phyloP scores from a whole-genome alignment of 1,139 yeast species.

The Citeromyces hawaiiensis region DNA sequence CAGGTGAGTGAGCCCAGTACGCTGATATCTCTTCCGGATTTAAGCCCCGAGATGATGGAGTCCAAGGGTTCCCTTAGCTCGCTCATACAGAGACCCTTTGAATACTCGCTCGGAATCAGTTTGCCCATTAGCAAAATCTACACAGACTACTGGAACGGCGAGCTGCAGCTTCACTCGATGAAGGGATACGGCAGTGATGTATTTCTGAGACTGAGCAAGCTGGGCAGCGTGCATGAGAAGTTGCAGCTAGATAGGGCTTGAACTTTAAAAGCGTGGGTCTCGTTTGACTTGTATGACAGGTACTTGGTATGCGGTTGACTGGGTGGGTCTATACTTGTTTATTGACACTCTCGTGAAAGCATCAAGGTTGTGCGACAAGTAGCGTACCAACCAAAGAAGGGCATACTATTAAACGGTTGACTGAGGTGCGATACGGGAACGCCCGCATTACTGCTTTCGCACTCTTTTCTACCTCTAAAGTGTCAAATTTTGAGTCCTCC shows the following conservation, averaged over 20 bases:
- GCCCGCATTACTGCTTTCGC: too few species aligned
- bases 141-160: slow-evolving; percentile 95
- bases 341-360: too few species aligned
- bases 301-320: too few species aligned
- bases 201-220: slow-evolving; percentile 60
- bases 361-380: too few species aligned
- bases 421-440: too few species aligned
- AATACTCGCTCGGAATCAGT: slow-evolving; percentile 72
- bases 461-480: too few species aligned
- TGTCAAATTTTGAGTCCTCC: too few species aligned
- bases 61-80: slow-evolving; percentile 19
- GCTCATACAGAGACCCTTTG: slow-evolving; percentile 59
- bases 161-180: slow-evolving; percentile 63
- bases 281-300: too few species aligned
- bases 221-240: slow-evolving; percentile 55
- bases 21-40: neutral
- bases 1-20: neutral
- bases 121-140: slow-evolving; percentile 85
- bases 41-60: neutral
- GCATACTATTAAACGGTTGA: too few species aligned
- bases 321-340: too few species aligned
- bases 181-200: slow-evolving; percentile 93
- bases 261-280: too few species aligned
- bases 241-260: slow-evolving; percentile 66
- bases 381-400: too few species aligned